Percentiles rank a stretch among this genome's conserved stretches.
These are phyloP conservation scores for Endogone sp. DNA, from an alignment of 192 early-diverging fungal species.

Conservation along the genomic window DNA sequence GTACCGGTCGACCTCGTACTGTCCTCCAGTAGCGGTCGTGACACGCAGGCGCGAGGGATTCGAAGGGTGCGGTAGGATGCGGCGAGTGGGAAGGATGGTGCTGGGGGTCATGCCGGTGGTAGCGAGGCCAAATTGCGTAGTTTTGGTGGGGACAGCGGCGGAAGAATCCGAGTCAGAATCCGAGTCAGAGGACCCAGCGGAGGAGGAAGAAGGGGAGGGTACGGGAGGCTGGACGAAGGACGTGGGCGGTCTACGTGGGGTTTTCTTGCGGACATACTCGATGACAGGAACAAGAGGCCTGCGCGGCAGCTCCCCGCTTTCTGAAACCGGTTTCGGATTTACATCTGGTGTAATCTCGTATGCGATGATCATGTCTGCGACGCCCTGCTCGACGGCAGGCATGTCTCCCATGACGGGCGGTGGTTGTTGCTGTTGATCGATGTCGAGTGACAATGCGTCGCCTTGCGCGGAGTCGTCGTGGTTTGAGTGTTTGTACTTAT, in stretches of 20 bases:
- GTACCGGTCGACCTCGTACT: constrained; percentile 43
- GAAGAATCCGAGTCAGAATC: background rate
- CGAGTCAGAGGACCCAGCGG: background rate
- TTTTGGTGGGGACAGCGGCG: background rate
- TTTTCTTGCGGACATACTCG: background rate
- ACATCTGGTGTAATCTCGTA: background rate
- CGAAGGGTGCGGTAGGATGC: constrained; percentile 17
- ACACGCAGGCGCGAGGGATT: constrained; percentile 30
- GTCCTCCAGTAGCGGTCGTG: constrained; percentile 29
- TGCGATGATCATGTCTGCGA: background rate
- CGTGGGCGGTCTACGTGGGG: background rate
- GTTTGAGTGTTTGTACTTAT: background rate
- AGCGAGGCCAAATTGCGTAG: too few relatives aligned
- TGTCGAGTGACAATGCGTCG: background rate
- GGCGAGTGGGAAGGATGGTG: background rate
- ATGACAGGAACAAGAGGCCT: background rate
- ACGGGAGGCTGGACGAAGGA: background rate
- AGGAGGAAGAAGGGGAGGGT: background rate
- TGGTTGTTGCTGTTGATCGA: background rate
- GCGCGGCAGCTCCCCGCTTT: background rate
- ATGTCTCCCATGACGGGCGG: too few relatives aligned
- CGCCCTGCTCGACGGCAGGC: too few relatives aligned
- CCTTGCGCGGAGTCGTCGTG: background rate
- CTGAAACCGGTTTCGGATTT: background rate
- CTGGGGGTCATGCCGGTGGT: background rate